A percentile compares a stretch with the other conserved stretches of the same genome.
These are phyloP conservation scores for Cucurbitaria berberidis DNA, from an alignment of 2,329 filamentous ascomycete species.

Conservation along the genomic window DNA sequence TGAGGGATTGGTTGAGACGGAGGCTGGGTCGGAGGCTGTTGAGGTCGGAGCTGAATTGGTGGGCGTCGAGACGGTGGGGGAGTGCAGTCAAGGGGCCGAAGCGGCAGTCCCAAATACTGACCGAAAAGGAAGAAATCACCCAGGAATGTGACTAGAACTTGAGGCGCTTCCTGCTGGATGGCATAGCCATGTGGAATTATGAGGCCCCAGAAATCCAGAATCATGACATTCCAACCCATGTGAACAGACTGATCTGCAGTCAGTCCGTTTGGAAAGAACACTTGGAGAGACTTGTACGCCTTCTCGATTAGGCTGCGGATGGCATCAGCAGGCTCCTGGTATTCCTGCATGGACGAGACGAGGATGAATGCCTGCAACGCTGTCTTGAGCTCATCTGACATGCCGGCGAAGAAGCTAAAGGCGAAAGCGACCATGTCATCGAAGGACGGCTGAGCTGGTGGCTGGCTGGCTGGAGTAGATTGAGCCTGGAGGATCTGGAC, in stretches of 20 bases:
- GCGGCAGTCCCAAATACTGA: background rate
- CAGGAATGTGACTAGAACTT: background rate
- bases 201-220: slow-evolving; percentile 1
- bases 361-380: slow-evolving; percentile 1
- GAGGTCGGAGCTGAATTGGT: background rate
- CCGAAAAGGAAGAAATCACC: background rate
- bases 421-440: background rate
- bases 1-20: background rate
- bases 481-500: background rate
- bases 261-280: slow-evolving; percentile 2
- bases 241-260: background rate
- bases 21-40: background rate
- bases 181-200: background rate
- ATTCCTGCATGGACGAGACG: background rate
- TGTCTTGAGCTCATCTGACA: background rate
- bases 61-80: background rate
- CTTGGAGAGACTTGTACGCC: background rate
- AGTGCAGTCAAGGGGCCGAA: background rate
- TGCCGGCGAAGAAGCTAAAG: background rate
- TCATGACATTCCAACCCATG: background rate
- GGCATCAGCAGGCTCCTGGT: background rate
- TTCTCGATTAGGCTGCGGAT: background rate
- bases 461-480: background rate
- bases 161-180: background rate
- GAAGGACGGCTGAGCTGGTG: background rate